Evolutionary conservation across 208 protist species (phyloP), one percentile per base, ranked within the genome.

Genomic region (Angomonas ambiguus): DNA sequence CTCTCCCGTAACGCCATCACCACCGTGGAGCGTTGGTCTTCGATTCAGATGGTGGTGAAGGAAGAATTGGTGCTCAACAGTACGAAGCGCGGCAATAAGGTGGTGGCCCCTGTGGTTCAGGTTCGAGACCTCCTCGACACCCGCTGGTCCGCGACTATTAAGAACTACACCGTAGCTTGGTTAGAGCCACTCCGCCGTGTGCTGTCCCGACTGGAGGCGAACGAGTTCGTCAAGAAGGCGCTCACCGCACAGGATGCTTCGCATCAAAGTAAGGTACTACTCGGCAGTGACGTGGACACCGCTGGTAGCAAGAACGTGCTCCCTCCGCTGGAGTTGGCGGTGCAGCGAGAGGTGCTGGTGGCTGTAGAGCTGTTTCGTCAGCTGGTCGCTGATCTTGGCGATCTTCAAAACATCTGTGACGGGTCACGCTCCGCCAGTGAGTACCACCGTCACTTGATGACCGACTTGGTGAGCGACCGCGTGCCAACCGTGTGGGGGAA

Each of bases 341-440:
- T 98, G 55, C 84, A 97, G 61, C 82, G 96, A 6, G 97, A 99
- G 78, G 80, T 92, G 30, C 69, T 69, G 6, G 78, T 71, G 0
- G 81, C 74, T 31, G 57, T 67, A 18, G 49, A 64, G 38, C 80
- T 98, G 30, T 62, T 97, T 20, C 63, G 67, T n/a, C 83, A 66
- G 57, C 77, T 98, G 5, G 67, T 79, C 20, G 63, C 51, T 0
- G 94, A 98, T 67, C 60, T 98, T 22, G 42, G 38, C 0, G 65
- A 83, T 42, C 68, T 98, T 20, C 65, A 77, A 8, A 71, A 85
- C 53, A 76, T 96, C 4, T 80, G 82, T 56, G 53, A 71, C 33
- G 94, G 88, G 41, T 58, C 69, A 16, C 72, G 85, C 34, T 97
- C 96, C 60, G 91, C 90, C 18, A 98, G 87, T 22, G 94, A 97